These are phyloP conservation scores for Yamadazyma siamensis DNA, from an alignment of 1,139 yeast species.

Conservation along the genomic window DNA sequence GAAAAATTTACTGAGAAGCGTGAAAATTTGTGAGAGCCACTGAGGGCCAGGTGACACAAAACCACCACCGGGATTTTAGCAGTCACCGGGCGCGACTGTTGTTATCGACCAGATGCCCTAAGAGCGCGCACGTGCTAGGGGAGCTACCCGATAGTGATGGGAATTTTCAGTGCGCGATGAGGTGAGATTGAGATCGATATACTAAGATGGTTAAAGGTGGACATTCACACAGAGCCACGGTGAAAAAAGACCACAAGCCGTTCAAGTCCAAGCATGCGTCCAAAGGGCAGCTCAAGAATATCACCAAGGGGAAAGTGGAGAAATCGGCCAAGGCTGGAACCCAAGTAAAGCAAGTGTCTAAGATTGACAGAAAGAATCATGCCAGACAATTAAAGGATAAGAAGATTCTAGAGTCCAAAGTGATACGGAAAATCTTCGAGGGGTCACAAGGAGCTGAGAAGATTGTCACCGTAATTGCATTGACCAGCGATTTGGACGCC, in stretches of 20 bases:
- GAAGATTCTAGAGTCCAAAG: slow-evolving; percentile 56
- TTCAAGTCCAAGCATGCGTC: slow-evolving; percentile 90
- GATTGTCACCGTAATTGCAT: slow-evolving; percentile 74
- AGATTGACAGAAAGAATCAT: slow-evolving; percentile 73
- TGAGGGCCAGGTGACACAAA: too few relatives aligned
- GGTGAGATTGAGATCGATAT: slow-evolving; percentile 10
- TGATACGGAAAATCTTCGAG: slow-evolving; percentile 66
- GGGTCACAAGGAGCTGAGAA: slow-evolving; percentile 81
- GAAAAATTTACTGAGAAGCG: slow-evolving; percentile 11
- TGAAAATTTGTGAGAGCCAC: too few relatives aligned
- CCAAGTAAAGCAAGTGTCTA: slow-evolving; percentile 48
- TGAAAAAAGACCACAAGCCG: slow-evolving; percentile 81
- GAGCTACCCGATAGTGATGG: too few relatives aligned
- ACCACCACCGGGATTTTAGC: too few relatives aligned
- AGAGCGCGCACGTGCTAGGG: slow-evolving; percentile 11
- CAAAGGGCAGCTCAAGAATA: slow-evolving; percentile 81
- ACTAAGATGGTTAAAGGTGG: too few relatives aligned
- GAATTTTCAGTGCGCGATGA: too few relatives aligned
- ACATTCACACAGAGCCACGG: slow-evolving; percentile 73
- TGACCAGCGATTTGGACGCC: slow-evolving; percentile 69
- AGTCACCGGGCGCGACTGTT: too few relatives aligned
- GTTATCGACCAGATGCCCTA: too few relatives aligned
- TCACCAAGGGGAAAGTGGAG: slow-evolving; percentile 85
- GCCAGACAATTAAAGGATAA: slow-evolving; percentile 74
- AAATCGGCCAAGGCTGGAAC: slow-evolving; percentile 43